Evolutionary conservation across 1,139 yeast genomes (phyloP).

Genomic region (Entelexis paramagnoliae): DNA sequence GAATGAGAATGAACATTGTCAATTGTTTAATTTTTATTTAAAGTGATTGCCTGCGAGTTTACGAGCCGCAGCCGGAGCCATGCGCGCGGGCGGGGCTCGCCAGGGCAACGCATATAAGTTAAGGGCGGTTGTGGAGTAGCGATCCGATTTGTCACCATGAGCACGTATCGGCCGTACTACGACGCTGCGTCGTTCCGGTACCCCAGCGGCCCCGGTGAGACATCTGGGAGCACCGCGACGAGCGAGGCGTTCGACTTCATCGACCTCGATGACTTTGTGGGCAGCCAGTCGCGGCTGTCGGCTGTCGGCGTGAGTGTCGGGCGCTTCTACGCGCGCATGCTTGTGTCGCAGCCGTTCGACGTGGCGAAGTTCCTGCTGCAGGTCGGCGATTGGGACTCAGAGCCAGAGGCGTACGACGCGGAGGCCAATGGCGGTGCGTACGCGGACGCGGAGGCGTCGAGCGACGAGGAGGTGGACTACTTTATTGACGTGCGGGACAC

Average conservation of each 20-base stretch:
- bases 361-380: slow-evolving; percentile 70
- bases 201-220: slow-evolving; percentile 24
- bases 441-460: slow-evolving; percentile 12
- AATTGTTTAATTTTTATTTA: too few species aligned
- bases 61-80: too few species aligned
- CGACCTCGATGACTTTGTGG: slow-evolving; percentile 25
- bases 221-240: slow-evolving; percentile 4
- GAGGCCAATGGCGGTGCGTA: slow-evolving; percentile 11
- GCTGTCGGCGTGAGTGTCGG: slow-evolving; percentile 47
- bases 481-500: slow-evolving; percentile 32
- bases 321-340: slow-evolving; percentile 54
- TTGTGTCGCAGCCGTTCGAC: slow-evolving; percentile 82
- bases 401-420: not conserved
- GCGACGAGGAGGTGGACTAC: slow-evolving; percentile 41
- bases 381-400: slow-evolving; percentile 43
- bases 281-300: slow-evolving; percentile 43
- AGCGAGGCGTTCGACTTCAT: slow-evolving; percentile 45
- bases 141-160: slow-evolving; percentile 15
- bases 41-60: too few species aligned
- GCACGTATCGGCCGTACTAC: slow-evolving; percentile 54
- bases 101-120: too few species aligned
- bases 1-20: too few species aligned
- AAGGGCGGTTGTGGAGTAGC: not conserved
- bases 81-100: too few species aligned
- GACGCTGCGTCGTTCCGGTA: slow-evolving; percentile 55